Evolutionary conservation across 164 flowering plant species (phyloP), one percentile per base, ranked within the genome.

Genomic region (Tetracentron sinense): DNA sequence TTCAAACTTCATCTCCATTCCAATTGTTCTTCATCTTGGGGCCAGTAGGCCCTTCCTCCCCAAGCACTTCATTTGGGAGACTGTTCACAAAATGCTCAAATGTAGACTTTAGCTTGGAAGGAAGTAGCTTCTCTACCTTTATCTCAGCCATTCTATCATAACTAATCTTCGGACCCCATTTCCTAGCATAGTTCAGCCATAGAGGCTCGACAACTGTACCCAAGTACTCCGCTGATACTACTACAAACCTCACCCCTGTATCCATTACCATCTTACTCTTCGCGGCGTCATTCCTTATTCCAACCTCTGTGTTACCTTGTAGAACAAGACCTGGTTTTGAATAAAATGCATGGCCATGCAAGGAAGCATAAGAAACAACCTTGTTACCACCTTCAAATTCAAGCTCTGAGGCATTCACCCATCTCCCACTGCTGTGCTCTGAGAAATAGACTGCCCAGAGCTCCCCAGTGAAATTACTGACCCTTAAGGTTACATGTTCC

Each of bases 381-480:
- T 74, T 77, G 68, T 82, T 82, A 21, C 79, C 79, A 12, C 62
- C 62, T 69, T 61, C 60, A 38, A 73, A 84, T 61, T 84, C 84
- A 35, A 82, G 54, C 22, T 74, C 69, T n/a, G 81, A 64, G 0
- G 75, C 72, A 66, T 66, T 59, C 50, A 82, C 38, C 84, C 84
- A 80, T 7, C 25, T 27, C 19, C 88, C 88, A 3, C 60, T 44
- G n/a, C 79, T 73, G 55, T 84, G 86, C 42, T 82, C 65, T 0
- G 82, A 68, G 47, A 71, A 75, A 54, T 75, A 84, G 4, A 75
- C 78, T 11, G 58, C 68, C 71, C 74, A 62, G 0, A 84, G 69
- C 67, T 79, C 83, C 47, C 88, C 84, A 35, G 65, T 71, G 71
- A 82, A 82, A 58, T 84, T 84, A 60, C 88, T 84, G 3, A 84